These are phyloP conservation scores for Hyaloperonospora arabidopsidis DNA, from an alignment of 352 stramenopile genomes.

Conservation along the genomic window DNA sequence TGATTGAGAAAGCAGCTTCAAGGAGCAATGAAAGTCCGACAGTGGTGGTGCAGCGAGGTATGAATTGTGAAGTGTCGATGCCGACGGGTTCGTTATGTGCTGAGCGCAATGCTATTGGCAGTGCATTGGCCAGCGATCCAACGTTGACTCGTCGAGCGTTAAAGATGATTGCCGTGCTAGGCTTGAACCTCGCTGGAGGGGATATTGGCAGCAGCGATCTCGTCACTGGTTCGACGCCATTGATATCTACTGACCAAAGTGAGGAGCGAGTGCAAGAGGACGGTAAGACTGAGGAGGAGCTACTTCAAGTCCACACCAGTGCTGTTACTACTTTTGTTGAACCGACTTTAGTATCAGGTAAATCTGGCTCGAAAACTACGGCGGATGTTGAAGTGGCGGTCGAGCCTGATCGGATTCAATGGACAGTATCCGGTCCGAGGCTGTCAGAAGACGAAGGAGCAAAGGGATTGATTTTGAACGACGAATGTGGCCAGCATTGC, in stretches of 20 bases:
- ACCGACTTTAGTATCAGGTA: too few relatives aligned
- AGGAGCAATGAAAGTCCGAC: conserved; percentile 33
- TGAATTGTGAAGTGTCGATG: conserved; percentile 98
- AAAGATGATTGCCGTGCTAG: conserved; percentile 93
- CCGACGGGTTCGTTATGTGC: conserved; percentile 93
- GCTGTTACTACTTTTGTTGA: too few relatives aligned
- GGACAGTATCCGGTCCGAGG: conserved; percentile 2
- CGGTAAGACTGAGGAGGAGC: too few relatives aligned
- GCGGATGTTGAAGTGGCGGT: too few relatives aligned
- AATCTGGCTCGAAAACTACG: too few relatives aligned
- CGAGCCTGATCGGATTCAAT: too few relatives aligned
- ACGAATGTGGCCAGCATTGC: neutral
- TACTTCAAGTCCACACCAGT: too few relatives aligned
- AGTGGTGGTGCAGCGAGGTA: conserved; percentile 89
- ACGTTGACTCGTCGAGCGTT: conserved; percentile 88
- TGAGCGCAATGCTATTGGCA: conserved; percentile 97
- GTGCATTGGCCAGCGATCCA: conserved; percentile 90
- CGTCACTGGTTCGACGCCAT: conserved; percentile 7
- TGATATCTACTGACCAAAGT: neutral
- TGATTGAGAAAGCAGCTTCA: conserved; percentile 85
- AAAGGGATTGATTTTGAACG: conserved; percentile 4
- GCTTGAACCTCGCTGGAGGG: conserved; percentile 55
- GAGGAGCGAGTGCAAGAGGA: neutral
- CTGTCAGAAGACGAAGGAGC: conserved; percentile 5
- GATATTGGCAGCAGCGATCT: conserved; percentile 4